Conservation (phyloP, 2,329 filamentous ascomycete species). For the Eutypa lata region DNA sequence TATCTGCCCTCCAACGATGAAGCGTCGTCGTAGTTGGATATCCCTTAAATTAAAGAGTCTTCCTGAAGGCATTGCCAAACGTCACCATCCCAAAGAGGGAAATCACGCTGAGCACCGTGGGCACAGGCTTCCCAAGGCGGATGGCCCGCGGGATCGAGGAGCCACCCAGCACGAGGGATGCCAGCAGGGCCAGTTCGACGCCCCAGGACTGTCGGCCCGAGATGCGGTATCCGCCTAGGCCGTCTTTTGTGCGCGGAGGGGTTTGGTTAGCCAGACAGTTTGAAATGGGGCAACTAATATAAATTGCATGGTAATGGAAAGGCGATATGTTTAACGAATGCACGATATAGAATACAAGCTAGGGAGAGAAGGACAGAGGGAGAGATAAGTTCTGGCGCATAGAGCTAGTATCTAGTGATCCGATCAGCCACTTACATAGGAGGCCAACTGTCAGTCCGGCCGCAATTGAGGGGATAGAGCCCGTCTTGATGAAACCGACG, state of each 20-base stretch:
- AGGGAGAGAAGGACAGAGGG: neutral
- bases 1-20: no score
- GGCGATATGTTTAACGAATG: neutral
- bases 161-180: slow-evolving; percentile 79
- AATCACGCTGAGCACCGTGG: slow-evolving; percentile 72
- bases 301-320: slow-evolving; percentile 2
- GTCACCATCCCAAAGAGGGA: slow-evolving; percentile 75
- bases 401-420: neutral
- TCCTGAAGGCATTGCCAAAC: slow-evolving; percentile 69
- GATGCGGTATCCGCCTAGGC: slow-evolving; percentile 77
- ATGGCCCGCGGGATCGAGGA: slow-evolving; percentile 85
- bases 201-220: slow-evolving; percentile 75
- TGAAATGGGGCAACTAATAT: no score
- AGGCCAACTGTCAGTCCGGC: slow-evolving; percentile 81
- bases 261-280: slow-evolving; percentile 5
- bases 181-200: slow-evolving; percentile 82
- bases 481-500: slow-evolving; percentile 79
- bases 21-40: no score
- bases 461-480: slow-evolving; percentile 80
- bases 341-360: neutral
- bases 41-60: slow-evolving; percentile 36
- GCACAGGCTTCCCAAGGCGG: slow-evolving; percentile 79
- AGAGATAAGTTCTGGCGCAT: neutral
- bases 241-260: slow-evolving; percentile 48
- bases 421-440: slow-evolving; percentile 44